Conservation (phyloP, 169 alveolate genomes). For the Eimeria tenella region DNA sequence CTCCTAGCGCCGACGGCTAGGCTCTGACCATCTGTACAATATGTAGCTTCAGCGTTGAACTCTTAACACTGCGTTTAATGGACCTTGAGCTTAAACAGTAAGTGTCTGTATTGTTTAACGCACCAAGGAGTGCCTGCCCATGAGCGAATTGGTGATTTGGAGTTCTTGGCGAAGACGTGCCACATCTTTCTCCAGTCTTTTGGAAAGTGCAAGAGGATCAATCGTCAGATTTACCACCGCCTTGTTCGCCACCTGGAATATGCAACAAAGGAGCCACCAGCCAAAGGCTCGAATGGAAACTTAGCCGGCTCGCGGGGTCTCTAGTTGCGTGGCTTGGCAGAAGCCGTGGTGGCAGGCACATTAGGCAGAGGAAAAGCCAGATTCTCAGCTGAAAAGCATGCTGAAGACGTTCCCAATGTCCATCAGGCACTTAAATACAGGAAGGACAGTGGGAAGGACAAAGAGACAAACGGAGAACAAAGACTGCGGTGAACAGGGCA, state of each 20-base stretch:
- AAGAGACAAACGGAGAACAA: not conserved
- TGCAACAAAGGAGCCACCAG: not conserved
- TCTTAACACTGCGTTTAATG: not conserved
- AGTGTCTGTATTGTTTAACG: not conserved
- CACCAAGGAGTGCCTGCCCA: slow-evolving; percentile 91
- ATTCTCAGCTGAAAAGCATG: too few relatives aligned
- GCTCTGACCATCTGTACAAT: not conserved
- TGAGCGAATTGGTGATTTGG: slow-evolving; percentile 95
- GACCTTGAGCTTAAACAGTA: not conserved
- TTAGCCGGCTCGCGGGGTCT: not conserved
- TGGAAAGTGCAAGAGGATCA: slow-evolving; percentile 78
- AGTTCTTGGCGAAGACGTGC: slow-evolving; percentile 94
- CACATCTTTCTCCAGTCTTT: slow-evolving; percentile 93
- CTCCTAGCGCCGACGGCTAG: not conserved
- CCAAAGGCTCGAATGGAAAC: not conserved
- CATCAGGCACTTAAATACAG: not conserved
- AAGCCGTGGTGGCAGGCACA: too few relatives aligned
- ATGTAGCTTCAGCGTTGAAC: not conserved
- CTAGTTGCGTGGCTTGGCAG: too few relatives aligned
- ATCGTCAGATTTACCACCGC: slow-evolving; percentile 57
- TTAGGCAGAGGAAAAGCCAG: too few relatives aligned
- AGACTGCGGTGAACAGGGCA: not conserved
- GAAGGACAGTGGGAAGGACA: not conserved
- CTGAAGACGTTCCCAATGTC: too few relatives aligned
- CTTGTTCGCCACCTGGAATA: slow-evolving; percentile 67